Base-by-base conservation (phyloP, 2,329 filamentous ascomycete species). In the Rhinocladiella mackenziei region DNA sequence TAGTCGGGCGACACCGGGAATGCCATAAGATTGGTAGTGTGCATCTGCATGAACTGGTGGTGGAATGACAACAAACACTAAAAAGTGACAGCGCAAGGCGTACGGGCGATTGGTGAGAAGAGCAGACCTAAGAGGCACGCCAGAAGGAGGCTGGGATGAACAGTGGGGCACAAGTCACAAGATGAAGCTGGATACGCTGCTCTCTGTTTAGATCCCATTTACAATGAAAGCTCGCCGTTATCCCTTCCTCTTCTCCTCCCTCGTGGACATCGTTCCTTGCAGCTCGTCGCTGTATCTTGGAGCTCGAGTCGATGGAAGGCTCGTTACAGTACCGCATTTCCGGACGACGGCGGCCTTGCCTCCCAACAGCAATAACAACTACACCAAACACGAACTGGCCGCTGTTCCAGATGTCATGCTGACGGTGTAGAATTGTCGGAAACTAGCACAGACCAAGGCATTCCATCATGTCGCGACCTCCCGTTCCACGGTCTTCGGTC, bases 281-380 rank as follows among this genome's bases (percentile, higher is more conserved):
- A 7, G 17, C 25, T n/a, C 9, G 6, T 19, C 22, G 8, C 13
- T 18, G 22, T 19, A 11, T 8, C 7, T 20, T n/a, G 10, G 14
- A 32, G 15, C 42, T 17, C 38, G 39, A 50, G 48, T 47, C 48
- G 43, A 50, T 50, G 48, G 48, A 50, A 47, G 34, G 29, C 22
- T 33, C 39, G 39, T 20, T 28, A 28, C 48, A 38, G 26, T 29
- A 40, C 13, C 49, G 38, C 22, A 48, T 32, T 15, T 49, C 42
- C 15, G 19, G 40, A 49, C 40, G 45, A 30, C 14, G 49, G 39
- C 45, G 45, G 39, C 42, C 49, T 43, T 50, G 42, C 34, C 33
- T 30, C 14, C 17, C 19, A 22, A 33, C 8, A 23, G 22, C 14
- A 33, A 40, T 13, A 20, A 23, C 13, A 31, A 7, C 14, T 23